Evolutionary conservation across 768 basidiomycete genomes (phyloP), one percentile per base, ranked within the genome.

Genomic region (Rhizopogon vinicolor): DNA sequence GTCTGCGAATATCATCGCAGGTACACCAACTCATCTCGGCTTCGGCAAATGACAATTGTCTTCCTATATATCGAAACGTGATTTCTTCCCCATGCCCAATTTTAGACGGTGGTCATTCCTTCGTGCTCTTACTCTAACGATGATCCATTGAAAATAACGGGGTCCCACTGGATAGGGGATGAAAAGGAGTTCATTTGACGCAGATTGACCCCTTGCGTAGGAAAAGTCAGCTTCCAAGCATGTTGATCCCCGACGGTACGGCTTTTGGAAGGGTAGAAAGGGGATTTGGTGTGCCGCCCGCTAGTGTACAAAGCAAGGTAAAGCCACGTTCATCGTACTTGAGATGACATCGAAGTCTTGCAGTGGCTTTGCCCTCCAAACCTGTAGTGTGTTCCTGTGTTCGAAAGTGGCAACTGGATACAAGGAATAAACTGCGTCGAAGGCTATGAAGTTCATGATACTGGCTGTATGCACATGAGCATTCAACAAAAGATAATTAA

Each of bases 391-490:
- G 3, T 60, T 55, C 8, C 66, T 60, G 22, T 67, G 55, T 22
- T 72, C 64, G 49, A 76, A 74, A 0, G 77, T 78, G 0, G 67
- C 70, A 5, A 52, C n/a, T 0, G 77, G 77, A 57, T 70, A 78
- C 5, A 77, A 53, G 6, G 66, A 69, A 53, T 73, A 77, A 0
- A 74, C 77, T 3, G 59, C 61, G 3, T 72, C 63, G 58, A 69
- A 70, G 0, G 72, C 68, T 51, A 78, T 75, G 6, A 76, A 45
- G 56, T 78, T 78, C 72, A 78, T 74, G 1, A 76, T 75, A 46
- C 68, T 67, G 4, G 75, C 76, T 76, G 44, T 35, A 56, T 13
- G 50, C 35, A 35, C 19, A 9, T 33, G 4, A 13, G 31, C 18
- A 19, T 14, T 22, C 41, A 49, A 5, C 25, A 14, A 37, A 41